phyloP scores from a whole-genome alignment of 352 stramenopile genomes.

The Phytophthora tentaculata region DNA sequence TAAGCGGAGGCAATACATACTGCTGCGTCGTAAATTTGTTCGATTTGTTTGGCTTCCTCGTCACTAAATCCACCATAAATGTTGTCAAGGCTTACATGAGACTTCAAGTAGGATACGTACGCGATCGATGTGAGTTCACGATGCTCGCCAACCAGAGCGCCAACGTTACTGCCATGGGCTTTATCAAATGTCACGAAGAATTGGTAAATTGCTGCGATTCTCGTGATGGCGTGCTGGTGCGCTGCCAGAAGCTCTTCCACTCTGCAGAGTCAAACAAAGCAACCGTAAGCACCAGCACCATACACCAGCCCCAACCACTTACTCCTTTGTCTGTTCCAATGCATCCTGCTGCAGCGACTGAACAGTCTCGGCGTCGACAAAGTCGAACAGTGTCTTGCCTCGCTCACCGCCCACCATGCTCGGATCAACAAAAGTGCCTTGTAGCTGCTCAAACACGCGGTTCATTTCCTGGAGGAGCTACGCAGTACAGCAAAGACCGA shows the following conservation, averaged over 20 bases:
- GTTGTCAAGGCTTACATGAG: background rate
- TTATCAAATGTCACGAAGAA: slow-evolving; percentile 74
- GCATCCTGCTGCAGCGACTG: slow-evolving; percentile 80
- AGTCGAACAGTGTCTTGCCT: slow-evolving; percentile 86
- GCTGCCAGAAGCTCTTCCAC: slow-evolving; percentile 71
- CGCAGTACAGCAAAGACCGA: background rate
- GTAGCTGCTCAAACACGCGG: slow-evolving; percentile 72
- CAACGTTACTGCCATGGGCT: slow-evolving; percentile 40
- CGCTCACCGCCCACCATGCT: slow-evolving; percentile 57
- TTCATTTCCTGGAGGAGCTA: slow-evolving; percentile 82
- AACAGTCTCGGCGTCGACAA: slow-evolving; percentile 83
- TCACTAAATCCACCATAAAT: slow-evolving; percentile 10
- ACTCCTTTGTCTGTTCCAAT: slow-evolving; percentile 76
- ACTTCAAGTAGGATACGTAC: slow-evolving; percentile 17
- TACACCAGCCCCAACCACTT: slow-evolving; percentile 1
- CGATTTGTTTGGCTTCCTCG: slow-evolving; percentile 43
- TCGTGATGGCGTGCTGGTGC: slow-evolving; percentile 67
- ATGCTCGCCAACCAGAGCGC: slow-evolving; percentile 37
- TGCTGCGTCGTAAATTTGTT: slow-evolving; percentile 52
- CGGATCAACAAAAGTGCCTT: slow-evolving; percentile 54
- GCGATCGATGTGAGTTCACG: slow-evolving; percentile 30
- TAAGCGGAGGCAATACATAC: slow-evolving; percentile 25
- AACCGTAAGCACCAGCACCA: background rate
- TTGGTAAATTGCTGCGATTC: slow-evolving; percentile 63
- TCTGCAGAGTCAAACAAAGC: slow-evolving; percentile 26